phyloP scores from a whole-genome alignment of 2,329 filamentous ascomycete genomes.

The Chaetomiaceae sp. region DNA sequence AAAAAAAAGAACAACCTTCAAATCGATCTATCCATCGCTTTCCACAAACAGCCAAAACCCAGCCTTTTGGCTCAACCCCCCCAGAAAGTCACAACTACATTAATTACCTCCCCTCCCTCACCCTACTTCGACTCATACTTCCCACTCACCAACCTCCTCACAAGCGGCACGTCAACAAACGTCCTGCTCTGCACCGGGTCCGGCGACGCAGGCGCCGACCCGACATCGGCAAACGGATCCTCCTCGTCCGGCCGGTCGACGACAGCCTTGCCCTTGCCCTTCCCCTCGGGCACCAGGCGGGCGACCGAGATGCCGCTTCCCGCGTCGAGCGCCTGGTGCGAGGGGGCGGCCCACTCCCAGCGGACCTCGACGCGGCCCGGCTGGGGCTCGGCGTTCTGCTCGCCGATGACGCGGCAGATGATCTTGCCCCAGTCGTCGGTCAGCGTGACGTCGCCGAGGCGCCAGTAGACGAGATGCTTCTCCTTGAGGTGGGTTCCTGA shows the following conservation, averaged over 20 bases:
- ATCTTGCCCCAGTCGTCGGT: constrained; percentile 66
- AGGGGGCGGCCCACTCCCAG: constrained; percentile 58
- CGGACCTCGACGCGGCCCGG: constrained; percentile 75
- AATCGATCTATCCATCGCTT: constrained; percentile 15
- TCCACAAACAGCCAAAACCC: not conserved
- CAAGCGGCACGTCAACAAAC: constrained; percentile 65
- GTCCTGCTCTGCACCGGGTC: constrained; percentile 20
- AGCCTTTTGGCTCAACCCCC: not conserved
- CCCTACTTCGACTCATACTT: constrained; percentile 62
- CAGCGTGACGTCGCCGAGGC: constrained; percentile 67
- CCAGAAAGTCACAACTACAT: not conserved
- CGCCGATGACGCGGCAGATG: constrained; percentile 72
- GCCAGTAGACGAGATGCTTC: constrained; percentile 74
- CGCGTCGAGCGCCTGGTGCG: constrained; percentile 37
- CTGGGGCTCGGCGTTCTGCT: constrained; percentile 64
- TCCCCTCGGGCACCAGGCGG: constrained; percentile 41
- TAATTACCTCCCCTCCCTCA: not conserved
- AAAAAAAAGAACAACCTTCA: not conserved
- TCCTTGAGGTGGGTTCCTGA: constrained; percentile 74
- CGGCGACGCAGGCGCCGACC: constrained; percentile 27
- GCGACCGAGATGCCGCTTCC: constrained; percentile 65
- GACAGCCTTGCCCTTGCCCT: constrained; percentile 48
- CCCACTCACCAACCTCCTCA: constrained; percentile 66
- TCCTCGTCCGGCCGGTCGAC: constrained; percentile 37
- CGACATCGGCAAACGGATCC: constrained; percentile 66